Base-by-base conservation (phyloP, 805 yeast species). In the Cyberlindnera suaveolens region DNA sequence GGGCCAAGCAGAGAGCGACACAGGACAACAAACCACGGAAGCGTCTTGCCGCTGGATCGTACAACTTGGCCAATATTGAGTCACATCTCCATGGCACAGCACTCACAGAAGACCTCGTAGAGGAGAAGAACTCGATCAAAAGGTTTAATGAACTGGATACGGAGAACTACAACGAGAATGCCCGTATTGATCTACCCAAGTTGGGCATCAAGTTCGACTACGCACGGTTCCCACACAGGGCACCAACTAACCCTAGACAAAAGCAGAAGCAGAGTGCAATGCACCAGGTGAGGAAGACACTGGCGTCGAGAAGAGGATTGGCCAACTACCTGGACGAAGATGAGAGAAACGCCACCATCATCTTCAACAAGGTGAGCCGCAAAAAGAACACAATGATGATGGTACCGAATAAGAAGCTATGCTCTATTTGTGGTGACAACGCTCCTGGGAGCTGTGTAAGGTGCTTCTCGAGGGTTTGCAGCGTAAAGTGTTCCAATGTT, bases 361-460 rank as follows among this genome's bases (percentile, higher is more conserved):
- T 57, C 27, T 45, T 63, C 40, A 57, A 64, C 27, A 43, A 53
- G 8, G 54, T 53, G 15, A 46, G 63, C 5, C 66, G 63, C 44
- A 65, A 62, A 35, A 54, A 53, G 40, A 56, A 49, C 43, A 46
- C 49, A 13, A 46, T 46, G 49, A 58, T 64, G 37, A 51, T 57
- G 35, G 61, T 63, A 11, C 61, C 63, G 14, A 53, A 61, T 33
- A 68, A 68, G 54, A 68, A 70, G 39, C 55, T 71, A 9, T 71
- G 76, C 42, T 63, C 73, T 0, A 69, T 71, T 7, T 71, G 76
- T 56, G 76, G 76, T 2, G 69, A 68, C 39, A 60, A 65, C 6
- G 60, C 71, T 33, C 70, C 62, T 33, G 65, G 68, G 14, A 51
- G 63, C 20, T 71, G 76, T 52, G 62, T 66, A 6, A 61, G 63